These are phyloP conservation scores for Boletellus sp. DNA, from an alignment of 768 basidiomycete genomes.

Conservation along the genomic window DNA sequence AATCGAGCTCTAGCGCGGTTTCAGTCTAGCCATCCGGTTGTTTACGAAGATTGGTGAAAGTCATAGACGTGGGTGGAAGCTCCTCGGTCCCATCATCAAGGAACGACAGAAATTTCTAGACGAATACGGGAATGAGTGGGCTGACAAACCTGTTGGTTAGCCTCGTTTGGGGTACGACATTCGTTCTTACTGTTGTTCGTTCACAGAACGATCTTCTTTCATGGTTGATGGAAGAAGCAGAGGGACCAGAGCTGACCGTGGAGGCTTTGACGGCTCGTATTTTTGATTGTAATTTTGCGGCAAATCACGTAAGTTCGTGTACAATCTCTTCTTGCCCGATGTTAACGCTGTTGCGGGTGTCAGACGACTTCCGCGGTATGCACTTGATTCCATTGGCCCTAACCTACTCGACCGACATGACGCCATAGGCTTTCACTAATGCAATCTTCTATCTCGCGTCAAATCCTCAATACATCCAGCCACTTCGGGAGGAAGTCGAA, in stretches of 20 bases:
- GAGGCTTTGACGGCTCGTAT: slow-evolving; percentile 20
- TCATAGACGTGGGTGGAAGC: slow-evolving; percentile 2
- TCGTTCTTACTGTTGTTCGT: background rate
- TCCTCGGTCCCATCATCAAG: slow-evolving; percentile 29
- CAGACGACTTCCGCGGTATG: slow-evolving; percentile 15
- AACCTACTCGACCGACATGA: background rate
- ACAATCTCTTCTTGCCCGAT: too few relatives aligned
- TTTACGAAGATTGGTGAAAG: slow-evolving; percentile 4
- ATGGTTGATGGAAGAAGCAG: slow-evolving; percentile 31
- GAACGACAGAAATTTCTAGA: slow-evolving; percentile 15
- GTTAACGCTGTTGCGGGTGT: too few relatives aligned
- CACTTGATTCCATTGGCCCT: background rate
- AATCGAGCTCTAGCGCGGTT: background rate
- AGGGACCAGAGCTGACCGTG: slow-evolving; percentile 9
- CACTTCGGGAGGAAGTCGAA: slow-evolving; percentile 16
- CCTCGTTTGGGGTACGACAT: background rate
- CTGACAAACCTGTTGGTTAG: slow-evolving; percentile 4
- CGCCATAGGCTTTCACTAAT: slow-evolving; percentile 12
- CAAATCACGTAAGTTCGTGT: slow-evolving; percentile 17
- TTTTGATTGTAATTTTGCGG: slow-evolving; percentile 15
- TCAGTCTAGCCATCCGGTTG: slow-evolving; percentile 18
- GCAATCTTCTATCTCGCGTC: slow-evolving; percentile 8
- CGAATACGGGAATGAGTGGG: background rate
- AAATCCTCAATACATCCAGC: slow-evolving; percentile 12
- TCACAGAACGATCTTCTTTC: slow-evolving; percentile 32